Conservation (phyloP, 805 yeast species). For the Ascoidea rubescens region DNA sequence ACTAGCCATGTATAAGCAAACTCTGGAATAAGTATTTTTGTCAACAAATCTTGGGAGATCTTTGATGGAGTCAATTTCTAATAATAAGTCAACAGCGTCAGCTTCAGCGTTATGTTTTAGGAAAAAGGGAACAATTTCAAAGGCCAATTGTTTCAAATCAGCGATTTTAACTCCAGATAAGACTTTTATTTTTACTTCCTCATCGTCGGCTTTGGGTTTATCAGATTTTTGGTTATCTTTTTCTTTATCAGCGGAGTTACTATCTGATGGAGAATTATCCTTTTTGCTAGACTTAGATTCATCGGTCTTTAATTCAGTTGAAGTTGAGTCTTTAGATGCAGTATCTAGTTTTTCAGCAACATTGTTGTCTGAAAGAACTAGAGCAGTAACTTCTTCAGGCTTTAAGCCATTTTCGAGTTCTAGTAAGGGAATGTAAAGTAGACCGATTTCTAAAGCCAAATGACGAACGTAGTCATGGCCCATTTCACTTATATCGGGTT, state of each 20-base stretch:
- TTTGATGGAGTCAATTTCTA: constrained; percentile 82
- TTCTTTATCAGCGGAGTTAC: constrained; percentile 7
- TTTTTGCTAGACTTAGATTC: too few species aligned
- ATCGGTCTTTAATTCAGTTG: constrained; percentile 5
- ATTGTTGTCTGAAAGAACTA: constrained; percentile 2
- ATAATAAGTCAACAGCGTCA: constrained; percentile 87
- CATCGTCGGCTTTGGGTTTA: constrained; percentile 11
- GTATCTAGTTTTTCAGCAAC: constrained; percentile 5
- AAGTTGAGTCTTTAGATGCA: neutral
- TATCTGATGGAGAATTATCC: constrained; percentile 1
- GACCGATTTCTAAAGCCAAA: constrained; percentile 89
- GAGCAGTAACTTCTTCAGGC: neutral
- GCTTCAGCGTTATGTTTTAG: constrained; percentile 95
- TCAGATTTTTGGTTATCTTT: neutral
- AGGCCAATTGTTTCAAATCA: constrained; percentile 48
- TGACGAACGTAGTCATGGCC: constrained; percentile 98
- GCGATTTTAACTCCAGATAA: neutral
- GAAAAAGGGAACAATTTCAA: constrained; percentile 78
- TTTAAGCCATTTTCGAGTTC: constrained; percentile 20
- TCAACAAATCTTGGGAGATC: constrained; percentile 76
- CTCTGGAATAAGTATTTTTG: constrained; percentile 70
- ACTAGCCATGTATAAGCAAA: constrained; percentile 85
- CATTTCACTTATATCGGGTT: constrained; percentile 66
- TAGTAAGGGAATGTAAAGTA: constrained; percentile 48
- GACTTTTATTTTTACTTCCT: constrained; percentile 1